Base-by-base conservation (phyloP, 306 rosid genomes). In the Rosa multiflora region DNA sequence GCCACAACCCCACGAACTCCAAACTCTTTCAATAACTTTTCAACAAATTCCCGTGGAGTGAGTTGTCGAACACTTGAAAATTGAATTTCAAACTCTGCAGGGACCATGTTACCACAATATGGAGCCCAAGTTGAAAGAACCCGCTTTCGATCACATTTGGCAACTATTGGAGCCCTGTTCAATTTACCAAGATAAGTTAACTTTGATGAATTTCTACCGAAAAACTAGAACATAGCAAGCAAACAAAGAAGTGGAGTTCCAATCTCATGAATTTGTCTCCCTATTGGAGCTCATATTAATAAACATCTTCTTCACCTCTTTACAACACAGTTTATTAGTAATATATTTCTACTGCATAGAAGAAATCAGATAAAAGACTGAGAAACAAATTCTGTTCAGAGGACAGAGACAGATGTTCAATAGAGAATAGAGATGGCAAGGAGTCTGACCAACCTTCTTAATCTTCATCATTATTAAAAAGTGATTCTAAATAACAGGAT, bases 141-240 rank as follows among this genome's bases (percentile, higher is more conserved):
- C 67, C 93, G 91, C 83, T 85, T 88, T 58, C 99, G 84, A 74
- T 95, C 99, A 69, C 97, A 90, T 81, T 83, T 83, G 64, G 98
- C 99, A 74, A 95, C 99, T 81, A 93, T 70, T 39, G 99, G 98
- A 84, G 97, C 87, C 83, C 99, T 95, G 91, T 73, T 73, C 79
- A 74, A 75, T 78, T 70, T 82, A 23, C 66, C 26, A 23, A 8
- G 55, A n/a, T 29, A 26, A 44, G 35, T 75, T 61, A 8, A 63
- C 29, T 18, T 62, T 15, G 35, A 75, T 59, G 70, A 43, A 42
- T 59, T 23, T 59, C 29, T 26, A 75, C 17, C 40, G 20, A n/a
- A 72, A 70, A 42, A 13, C 77, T 42, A 10, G 0, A 75, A 42
- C 18, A 63, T 15, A 15, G 17, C 23, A 5, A 21, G 8, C 11